Evolutionary conservation across 2,329 filamentous ascomycete genomes (phyloP).

Genomic region (Ophiocordyceps robertsii): DNA sequence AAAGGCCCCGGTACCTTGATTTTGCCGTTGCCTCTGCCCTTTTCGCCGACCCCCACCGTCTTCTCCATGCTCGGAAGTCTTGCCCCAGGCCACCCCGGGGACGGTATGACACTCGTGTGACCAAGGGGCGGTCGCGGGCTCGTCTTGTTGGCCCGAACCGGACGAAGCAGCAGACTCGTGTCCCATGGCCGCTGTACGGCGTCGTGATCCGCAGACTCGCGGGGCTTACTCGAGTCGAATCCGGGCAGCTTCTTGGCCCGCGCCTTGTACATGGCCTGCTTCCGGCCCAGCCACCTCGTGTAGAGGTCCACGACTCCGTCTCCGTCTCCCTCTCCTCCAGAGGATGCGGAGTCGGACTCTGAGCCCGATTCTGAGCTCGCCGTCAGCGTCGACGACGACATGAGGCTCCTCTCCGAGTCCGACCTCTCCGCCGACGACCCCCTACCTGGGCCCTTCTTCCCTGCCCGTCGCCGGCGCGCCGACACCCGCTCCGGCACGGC

Average conservation of each 20-base stretch:
- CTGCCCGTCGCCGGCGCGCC: background rate
- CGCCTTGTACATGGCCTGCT: background rate
- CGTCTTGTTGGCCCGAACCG: too few species aligned
- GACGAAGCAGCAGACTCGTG: too few species aligned
- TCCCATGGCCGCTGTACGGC: too few species aligned
- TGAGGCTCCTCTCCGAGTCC: background rate
- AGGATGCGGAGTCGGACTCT: background rate
- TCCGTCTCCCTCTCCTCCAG: background rate
- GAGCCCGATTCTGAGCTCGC: background rate
- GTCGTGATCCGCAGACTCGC: too few species aligned
- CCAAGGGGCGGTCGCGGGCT: too few species aligned
- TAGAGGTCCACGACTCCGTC: background rate
- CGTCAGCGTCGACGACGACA: background rate
- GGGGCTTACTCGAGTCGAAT: too few species aligned
- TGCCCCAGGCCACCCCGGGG: too few species aligned
- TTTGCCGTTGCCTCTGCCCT: too few species aligned
- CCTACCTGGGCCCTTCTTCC: background rate
- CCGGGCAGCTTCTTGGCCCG: background rate
- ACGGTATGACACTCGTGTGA: too few species aligned
- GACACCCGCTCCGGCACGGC: slow-evolving; percentile 3
- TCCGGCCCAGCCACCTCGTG: background rate
- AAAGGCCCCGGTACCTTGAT: too few species aligned
- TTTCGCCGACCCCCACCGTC: too few species aligned
- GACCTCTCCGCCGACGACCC: background rate
- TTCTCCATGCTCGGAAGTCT: too few species aligned